phyloP scores from a whole-genome alignment of 306 rosid genomes.

The Vicia villosa region DNA sequence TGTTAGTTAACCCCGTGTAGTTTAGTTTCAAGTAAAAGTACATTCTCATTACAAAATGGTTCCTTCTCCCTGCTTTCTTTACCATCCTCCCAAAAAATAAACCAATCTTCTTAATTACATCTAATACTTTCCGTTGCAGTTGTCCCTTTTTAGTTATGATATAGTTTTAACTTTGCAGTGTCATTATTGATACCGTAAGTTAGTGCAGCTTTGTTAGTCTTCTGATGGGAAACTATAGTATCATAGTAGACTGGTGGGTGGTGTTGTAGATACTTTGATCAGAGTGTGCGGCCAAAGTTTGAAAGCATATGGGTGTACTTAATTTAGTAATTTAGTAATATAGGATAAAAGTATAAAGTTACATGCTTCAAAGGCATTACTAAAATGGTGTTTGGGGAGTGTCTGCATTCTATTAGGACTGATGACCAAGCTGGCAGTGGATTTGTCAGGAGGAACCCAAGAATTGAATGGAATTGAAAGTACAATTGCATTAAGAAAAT shows the following conservation, averaged over 20 bases:
- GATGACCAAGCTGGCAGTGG: not conserved
- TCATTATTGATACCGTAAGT: too few species aligned
- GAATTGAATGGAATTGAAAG: not conserved
- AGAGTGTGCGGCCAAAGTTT: too few species aligned
- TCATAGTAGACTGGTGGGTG: too few species aligned
- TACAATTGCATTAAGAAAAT: not conserved
- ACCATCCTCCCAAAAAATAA: not conserved
- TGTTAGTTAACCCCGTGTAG: not conserved
- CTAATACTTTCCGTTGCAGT: not conserved
- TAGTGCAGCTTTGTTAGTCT: too few species aligned
- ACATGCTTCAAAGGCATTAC: conserved; percentile 22
- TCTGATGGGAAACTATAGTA: too few species aligned
- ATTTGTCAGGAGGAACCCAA: not conserved
- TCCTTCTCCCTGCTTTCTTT: not conserved
- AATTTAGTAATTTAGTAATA: too few species aligned
- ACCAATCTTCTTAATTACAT: not conserved
- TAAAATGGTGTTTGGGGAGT: conserved; percentile 21
- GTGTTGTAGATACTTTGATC: too few species aligned
- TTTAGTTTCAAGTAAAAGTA: conserved; percentile 5
- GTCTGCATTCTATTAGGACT: conserved; percentile 3
- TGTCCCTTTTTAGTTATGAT: conserved; percentile 2
- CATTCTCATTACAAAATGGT: not conserved
- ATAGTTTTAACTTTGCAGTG: not conserved
- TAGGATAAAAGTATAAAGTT: not conserved
- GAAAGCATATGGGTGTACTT: too few species aligned